phyloP scores from a whole-genome alignment of 805 yeast species.

The Candida railenensis region DNA sequence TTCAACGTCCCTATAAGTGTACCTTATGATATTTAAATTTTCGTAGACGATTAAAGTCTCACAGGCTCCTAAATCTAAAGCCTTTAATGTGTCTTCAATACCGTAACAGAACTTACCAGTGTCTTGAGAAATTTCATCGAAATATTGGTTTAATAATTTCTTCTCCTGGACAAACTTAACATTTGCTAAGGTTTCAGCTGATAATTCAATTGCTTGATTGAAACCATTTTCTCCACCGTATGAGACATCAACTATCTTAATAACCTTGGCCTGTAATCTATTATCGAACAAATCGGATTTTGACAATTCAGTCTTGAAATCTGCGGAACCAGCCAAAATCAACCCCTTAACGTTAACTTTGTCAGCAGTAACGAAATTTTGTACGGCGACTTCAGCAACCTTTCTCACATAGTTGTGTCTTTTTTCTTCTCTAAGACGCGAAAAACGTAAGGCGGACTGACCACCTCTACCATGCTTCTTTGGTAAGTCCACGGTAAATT shows the following conservation, averaged over 20 bases:
- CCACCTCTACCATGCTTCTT: conserved; percentile 99
- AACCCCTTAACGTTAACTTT: conserved; percentile 93
- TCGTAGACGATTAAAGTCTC: conserved; percentile 92
- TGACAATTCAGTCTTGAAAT: conserved; percentile 91
- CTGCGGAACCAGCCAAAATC: conserved; percentile 98
- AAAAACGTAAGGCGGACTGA: conserved; percentile 99
- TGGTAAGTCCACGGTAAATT: conserved; percentile 94
- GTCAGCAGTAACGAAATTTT: conserved; percentile 91
- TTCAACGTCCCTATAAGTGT: conserved; percentile 79
- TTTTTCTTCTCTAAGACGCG: conserved; percentile 97
- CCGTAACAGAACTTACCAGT: conserved; percentile 98
- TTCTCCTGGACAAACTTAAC: conserved; percentile 98
- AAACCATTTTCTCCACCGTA: conserved; percentile 99
- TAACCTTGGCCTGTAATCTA: conserved; percentile 82
- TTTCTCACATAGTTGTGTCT: conserved; percentile 98
- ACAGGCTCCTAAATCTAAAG: conserved; percentile 93
- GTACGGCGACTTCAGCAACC: conserved; percentile 98
- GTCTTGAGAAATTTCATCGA: conserved; percentile 97
- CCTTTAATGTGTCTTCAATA: conserved; percentile 93
- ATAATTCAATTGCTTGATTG: conserved; percentile 97
- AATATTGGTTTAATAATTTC: conserved; percentile 87
- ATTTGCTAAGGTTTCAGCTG: conserved; percentile 95
- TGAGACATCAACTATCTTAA: conserved; percentile 93
- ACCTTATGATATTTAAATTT: conserved; percentile 82
- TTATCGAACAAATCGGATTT: conserved; percentile 91